Conservation (phyloP, 1,284 basidiomycete species). For the Prillingera fragicola region DNA sequence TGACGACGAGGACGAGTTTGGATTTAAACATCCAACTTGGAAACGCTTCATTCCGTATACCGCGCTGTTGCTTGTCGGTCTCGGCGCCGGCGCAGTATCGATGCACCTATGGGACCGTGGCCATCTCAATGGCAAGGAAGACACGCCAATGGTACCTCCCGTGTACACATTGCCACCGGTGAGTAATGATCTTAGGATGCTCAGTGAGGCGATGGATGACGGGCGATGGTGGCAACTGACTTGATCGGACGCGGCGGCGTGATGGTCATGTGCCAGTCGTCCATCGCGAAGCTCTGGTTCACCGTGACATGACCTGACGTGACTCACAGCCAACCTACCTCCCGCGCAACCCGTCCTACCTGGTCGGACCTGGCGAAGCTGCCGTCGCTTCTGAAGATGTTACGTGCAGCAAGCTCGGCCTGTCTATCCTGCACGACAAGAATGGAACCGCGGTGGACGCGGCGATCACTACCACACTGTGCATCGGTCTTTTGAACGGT, state of each 20-base stretch:
- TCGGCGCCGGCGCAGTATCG: conserved; percentile 13
- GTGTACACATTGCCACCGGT: conserved; percentile 15
- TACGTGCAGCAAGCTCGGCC: conserved; percentile 75
- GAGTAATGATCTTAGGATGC: too few relatives aligned
- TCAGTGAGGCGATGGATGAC: background rate
- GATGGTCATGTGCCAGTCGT: background rate
- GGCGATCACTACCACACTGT: conserved; percentile 71
- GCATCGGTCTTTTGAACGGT: conserved; percentile 80
- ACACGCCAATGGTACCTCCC: conserved; percentile 19
- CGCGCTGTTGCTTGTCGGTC: conserved; percentile 4
- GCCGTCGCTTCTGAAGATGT: conserved; percentile 83
- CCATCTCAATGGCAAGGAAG: background rate
- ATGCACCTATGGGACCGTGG: too few relatives aligned
- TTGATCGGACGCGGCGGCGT: background rate
- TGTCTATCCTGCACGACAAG: conserved; percentile 61
- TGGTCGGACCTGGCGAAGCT: conserved; percentile 65
- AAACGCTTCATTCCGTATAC: background rate
- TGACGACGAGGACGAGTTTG: background rate
- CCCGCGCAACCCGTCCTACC: conserved; percentile 63
- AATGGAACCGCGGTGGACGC: conserved; percentile 91
- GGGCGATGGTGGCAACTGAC: background rate
- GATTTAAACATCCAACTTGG: background rate
- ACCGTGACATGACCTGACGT: too few relatives aligned
- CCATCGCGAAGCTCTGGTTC: background rate
- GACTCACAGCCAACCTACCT: conserved; percentile 40